Percentiles rank a stretch among this genome's conserved stretches.
These are phyloP conservation scores for Blastomyces gilchristii DNA, from an alignment of 2,329 filamentous ascomycete genomes.

Conservation along the genomic window DNA sequence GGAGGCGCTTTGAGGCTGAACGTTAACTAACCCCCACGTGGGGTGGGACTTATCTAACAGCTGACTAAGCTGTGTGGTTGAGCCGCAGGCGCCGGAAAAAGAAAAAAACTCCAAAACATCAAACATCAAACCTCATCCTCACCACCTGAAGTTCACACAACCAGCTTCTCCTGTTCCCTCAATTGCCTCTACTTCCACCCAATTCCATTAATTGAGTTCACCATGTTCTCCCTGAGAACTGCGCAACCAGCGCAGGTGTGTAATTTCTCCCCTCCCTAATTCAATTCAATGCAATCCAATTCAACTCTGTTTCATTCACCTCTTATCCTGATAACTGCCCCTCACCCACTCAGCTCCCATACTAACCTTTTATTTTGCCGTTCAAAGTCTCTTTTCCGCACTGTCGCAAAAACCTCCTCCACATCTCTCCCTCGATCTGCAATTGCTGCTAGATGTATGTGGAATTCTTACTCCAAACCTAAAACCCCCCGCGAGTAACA, in stretches of 20 bases:
- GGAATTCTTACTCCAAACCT: slow-evolving; percentile 8
- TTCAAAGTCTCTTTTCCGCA: slow-evolving; percentile 47
- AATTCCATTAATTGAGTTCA: slow-evolving; percentile 14
- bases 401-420: slow-evolving; percentile 39
- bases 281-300: slow-evolving; percentile 2
- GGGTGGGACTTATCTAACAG: neutral
- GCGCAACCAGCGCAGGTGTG: slow-evolving; percentile 35
- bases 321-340: slow-evolving; percentile 30
- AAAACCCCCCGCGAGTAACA: neutral
- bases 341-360: slow-evolving; percentile 32
- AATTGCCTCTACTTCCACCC: neutral
- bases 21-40: too few relatives aligned
- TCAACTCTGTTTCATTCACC: slow-evolving; percentile 1
- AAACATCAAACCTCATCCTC: neutral
- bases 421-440: slow-evolving; percentile 41
- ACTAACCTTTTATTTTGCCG: slow-evolving; percentile 34
- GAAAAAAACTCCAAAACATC: neutral
- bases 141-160: neutral
- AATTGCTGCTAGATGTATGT: slow-evolving; percentile 47
- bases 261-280: slow-evolving; percentile 8
- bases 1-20: too few relatives aligned
- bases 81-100: neutral
- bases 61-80: neutral
- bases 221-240: slow-evolving; percentile 34
- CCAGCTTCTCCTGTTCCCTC: too few relatives aligned